phyloP scores from a whole-genome alignment of 2,329 filamentous ascomycete genomes.

The Calonectria hongkongensis region DNA sequence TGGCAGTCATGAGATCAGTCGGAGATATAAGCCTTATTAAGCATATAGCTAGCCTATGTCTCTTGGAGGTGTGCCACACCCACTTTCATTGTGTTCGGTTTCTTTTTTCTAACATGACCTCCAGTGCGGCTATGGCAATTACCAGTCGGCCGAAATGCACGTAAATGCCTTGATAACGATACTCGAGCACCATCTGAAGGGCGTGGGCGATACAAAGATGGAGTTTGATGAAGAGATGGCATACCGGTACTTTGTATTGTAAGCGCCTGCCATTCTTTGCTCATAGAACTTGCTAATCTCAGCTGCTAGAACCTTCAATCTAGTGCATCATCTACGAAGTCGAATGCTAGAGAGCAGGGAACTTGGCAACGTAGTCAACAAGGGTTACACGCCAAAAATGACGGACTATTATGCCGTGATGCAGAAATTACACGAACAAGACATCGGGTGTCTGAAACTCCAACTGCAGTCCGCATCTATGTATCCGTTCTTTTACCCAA shows the following conservation, averaged over 20 bases:
- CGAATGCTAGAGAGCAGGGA: background rate
- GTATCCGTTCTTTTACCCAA: slow-evolving; percentile 12
- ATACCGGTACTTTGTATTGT: background rate
- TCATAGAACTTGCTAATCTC: background rate
- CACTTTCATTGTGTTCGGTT: background rate
- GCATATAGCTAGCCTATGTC: background rate
- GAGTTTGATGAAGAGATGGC: background rate
- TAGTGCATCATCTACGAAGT: background rate
- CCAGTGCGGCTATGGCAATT: background rate
- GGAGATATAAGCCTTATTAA: background rate
- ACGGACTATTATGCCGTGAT: background rate
- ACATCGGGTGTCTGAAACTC: background rate
- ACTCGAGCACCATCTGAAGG: background rate
- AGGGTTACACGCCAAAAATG: background rate
- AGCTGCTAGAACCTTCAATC: background rate
- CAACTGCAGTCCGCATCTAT: background rate
- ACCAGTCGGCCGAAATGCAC: background rate
- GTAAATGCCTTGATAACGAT: background rate
- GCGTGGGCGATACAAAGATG: background rate
- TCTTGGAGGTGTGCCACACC: background rate
- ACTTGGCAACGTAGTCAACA: background rate
- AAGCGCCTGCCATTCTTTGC: background rate
- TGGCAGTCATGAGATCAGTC: background rate
- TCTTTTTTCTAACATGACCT: background rate
- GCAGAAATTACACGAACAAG: background rate